Evolutionary conservation across 257 asterid species (phyloP), one percentile per base, ranked within the genome.

Genomic region (Solanum commersonii): DNA sequence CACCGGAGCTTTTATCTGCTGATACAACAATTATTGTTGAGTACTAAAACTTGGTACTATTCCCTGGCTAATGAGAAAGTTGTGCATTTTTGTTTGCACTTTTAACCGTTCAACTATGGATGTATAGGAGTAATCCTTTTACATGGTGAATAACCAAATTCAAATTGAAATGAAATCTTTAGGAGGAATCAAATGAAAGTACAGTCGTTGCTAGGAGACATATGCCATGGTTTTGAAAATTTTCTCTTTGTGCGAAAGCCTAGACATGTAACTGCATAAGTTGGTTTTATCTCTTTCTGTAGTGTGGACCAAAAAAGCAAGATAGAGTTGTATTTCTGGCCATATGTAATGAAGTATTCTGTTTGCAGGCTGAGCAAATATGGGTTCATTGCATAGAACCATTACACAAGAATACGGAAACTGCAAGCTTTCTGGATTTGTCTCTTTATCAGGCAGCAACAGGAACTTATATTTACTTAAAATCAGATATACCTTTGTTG

Each of bases 301-400:
- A 44, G 9, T 49, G 29, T 8, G 20, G 42, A 18, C 5, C 5
- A 27, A 81, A 10, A 20, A 46, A 46, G 20, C 70, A 46, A 49
- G 29, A 81, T 49, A 29, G 20, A 81, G 42, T 46, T 49, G 44
- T 82, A 82, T 38, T 79, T 79, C 40, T 29, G 18, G 16, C 67
- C 27, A 25, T 27, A 3, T 25, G 67, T 27, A 65, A 31, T 49
- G 85, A 49, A 46, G 42, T 82, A 29, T 82, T 84, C 37, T 84
- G 78, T 59, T 84, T 71, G 40, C 92, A 96, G 99, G 94, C 88
- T 10, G 91, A 88, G 33, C 91, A 87, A 84, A 89, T 86, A 63
- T 93, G 92, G 96, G 79, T 81, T 84, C 87, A 84, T 59, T 94
- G 94, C 84, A 84, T 86, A 52, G 87, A 92, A 89, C 92, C 85